These are phyloP conservation scores for Cladophialophora carrionii DNA, from an alignment of 2,329 filamentous ascomycete species.

Conservation along the genomic window DNA sequence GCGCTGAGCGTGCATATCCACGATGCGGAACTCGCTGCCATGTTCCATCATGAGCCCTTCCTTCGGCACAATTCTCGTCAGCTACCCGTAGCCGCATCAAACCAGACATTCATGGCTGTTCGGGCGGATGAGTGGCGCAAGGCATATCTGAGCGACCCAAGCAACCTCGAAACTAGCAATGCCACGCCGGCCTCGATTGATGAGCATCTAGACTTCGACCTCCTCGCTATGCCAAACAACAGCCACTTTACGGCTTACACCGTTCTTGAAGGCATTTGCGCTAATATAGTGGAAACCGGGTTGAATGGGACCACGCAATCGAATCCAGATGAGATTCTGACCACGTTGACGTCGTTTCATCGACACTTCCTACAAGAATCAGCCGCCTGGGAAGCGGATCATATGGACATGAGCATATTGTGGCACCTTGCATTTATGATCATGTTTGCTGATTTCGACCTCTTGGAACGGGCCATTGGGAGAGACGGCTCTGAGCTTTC, in stretches of 20 bases:
- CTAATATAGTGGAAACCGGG: constrained; percentile 36
- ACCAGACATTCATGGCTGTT: constrained; percentile 29
- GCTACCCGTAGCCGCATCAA: constrained; percentile 30
- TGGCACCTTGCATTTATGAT: constrained; percentile 42
- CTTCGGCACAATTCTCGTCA: constrained; percentile 32
- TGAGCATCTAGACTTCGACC: constrained; percentile 29
- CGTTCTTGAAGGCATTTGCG: constrained; percentile 37
- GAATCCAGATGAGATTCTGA: constrained; percentile 26
- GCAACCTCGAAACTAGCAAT: constrained; percentile 25
- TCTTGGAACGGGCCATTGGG: constrained; percentile 40
- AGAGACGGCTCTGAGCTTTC: constrained; percentile 38
- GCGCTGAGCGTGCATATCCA: constrained; percentile 37
- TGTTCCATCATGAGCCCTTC: constrained; percentile 34
- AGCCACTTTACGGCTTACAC: constrained; percentile 36
- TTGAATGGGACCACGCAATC: constrained; percentile 25
- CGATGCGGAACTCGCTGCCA: constrained; percentile 38
- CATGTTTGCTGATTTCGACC: constrained; percentile 40
- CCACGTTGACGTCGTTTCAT: constrained; percentile 29
- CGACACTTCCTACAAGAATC: constrained; percentile 37
- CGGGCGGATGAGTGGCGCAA: constrained; percentile 33
- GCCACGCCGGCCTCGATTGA: constrained; percentile 28
- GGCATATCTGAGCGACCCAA: constrained; percentile 30
- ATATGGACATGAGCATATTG: constrained; percentile 38
- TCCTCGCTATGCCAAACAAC: constrained; percentile 25
- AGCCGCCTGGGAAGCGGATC: constrained; percentile 28